Base-by-base conservation (phyloP, 345 rosid species). In the Cardamine resedifolia region DNA sequence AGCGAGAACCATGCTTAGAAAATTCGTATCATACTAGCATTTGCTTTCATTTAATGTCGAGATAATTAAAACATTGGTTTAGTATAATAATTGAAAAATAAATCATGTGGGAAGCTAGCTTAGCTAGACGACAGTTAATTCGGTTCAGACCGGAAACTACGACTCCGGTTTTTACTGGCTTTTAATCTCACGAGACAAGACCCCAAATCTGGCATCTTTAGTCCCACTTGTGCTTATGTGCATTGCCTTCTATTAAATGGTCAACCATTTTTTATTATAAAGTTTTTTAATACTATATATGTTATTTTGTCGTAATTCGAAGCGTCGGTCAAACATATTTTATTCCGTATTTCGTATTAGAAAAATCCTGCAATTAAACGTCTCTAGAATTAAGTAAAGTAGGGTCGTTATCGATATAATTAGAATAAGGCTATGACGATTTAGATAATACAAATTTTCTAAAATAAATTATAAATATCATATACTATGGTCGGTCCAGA, bases 321-420 rank as follows among this genome's bases (percentile, higher is more conserved):
- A 73, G 44, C 65, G 74, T 75, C 70, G 74, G 70, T 75, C 79
- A 69, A 75, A 62, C 70, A 76, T 76, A 76, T 53, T 69, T 69
- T 61, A 68, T 61, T 57, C 53, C 3, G 27, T 30, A 14, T 41
- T 39, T 24, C 52, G 36, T 45, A 44, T 61, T 69, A 51, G 39
- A 59, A 74, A 52, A 67, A 18, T 56, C 21, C n/a, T 23, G 26
- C 50, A 44, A 62, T 62, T 53, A 62, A 24, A 53, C 75, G 34
- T 56, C 52, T 69, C 66, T 76, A 15, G 66, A 62, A 76, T 55
- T 69, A 76, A 68, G 7, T 70, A 55, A 55, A 68, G 59, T 76
- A 53, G 64, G 79, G 79, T 69, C 70, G 65, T 48, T 62, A 4
- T 27, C 57, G 34, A 10, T 70, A 18, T 53, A 19, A 62, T 51